Percentiles rank a stretch among this genome's conserved stretches.
These are phyloP conservation scores for Xylariaceae sp. DNA, from an alignment of 2,329 filamentous ascomycete genomes.

Conservation along the genomic window DNA sequence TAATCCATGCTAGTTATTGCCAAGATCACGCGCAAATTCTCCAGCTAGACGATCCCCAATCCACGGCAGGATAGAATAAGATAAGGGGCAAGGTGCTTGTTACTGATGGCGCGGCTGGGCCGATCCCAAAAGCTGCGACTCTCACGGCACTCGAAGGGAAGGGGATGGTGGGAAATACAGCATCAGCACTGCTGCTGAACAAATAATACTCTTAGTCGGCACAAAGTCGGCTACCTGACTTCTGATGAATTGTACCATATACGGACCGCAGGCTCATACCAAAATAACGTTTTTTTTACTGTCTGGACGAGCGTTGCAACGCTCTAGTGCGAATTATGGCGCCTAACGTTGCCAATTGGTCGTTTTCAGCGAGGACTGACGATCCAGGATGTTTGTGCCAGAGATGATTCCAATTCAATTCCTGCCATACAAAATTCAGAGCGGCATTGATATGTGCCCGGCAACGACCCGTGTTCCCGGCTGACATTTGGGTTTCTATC, in stretches of 20 bases:
- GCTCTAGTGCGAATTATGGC: neutral
- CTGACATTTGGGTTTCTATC: neutral
- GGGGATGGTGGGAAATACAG: constrained; percentile 1
- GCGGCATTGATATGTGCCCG: neutral
- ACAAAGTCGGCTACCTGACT: constrained; percentile 12
- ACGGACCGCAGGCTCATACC: constrained; percentile 24
- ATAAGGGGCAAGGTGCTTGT: constrained; percentile 9
- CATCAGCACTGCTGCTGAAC: constrained; percentile 10
- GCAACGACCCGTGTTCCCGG: neutral
- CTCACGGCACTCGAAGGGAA: constrained; percentile 10
- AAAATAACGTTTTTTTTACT: constrained; percentile 21
- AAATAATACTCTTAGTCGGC: constrained; percentile 7
- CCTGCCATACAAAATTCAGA: neutral
- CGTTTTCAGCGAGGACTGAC: neutral
- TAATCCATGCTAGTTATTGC: constrained; percentile 67
- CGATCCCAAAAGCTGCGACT: constrained; percentile 25
- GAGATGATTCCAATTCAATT: neutral
- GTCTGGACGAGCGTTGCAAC: neutral
- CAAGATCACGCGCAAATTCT: constrained; percentile 89
- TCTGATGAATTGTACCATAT: constrained; percentile 29
- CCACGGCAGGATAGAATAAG: neutral
- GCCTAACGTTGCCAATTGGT: neutral
- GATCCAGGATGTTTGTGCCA: neutral
- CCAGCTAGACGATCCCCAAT: constrained; percentile 44
- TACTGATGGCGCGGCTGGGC: constrained; percentile 25